Percentiles rank a stretch among this genome's conserved stretches.
Evolutionary conservation across 2,329 filamentous ascomycete species (phyloP).

Genomic region (Colletotrichum falcatum): DNA sequence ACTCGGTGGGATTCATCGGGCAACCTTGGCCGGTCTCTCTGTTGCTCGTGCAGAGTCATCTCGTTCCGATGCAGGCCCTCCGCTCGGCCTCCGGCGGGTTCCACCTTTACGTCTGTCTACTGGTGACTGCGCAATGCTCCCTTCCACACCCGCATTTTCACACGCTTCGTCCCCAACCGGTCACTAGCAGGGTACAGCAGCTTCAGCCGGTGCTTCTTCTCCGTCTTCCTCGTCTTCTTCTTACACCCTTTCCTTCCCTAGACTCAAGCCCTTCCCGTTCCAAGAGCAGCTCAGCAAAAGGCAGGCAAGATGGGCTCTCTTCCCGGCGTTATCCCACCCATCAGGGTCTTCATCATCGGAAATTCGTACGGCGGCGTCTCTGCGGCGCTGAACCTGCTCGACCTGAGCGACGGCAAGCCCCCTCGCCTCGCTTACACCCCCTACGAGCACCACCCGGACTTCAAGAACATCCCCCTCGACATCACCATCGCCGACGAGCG

Average conservation of each 20-base stretch:
- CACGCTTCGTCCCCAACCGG: slow-evolving; percentile 13
- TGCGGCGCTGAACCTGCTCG: slow-evolving; percentile 74
- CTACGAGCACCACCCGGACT: slow-evolving; percentile 55
- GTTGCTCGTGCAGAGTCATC: slow-evolving; percentile 15
- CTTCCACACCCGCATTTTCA: slow-evolving; percentile 25
- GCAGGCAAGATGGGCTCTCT: slow-evolving; percentile 41
- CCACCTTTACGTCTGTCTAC: slow-evolving; percentile 35
- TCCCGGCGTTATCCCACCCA: slow-evolving; percentile 48
- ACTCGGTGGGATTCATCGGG: slow-evolving; percentile 24
- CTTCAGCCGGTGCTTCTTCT: slow-evolving; percentile 7
- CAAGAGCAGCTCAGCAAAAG: background rate
- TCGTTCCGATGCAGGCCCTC: slow-evolving; percentile 35
- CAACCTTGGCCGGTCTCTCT: slow-evolving; percentile 27
- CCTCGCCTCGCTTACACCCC: slow-evolving; percentile 58
- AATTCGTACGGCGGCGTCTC: slow-evolving; percentile 80
- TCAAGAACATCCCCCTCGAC: slow-evolving; percentile 67
- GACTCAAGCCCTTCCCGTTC: background rate
- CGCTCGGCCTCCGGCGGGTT: slow-evolving; percentile 36
- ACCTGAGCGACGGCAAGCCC: slow-evolving; percentile 69
- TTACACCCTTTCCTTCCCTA: background rate
- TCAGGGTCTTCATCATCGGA: slow-evolving; percentile 75
- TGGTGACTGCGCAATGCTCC: slow-evolving; percentile 23
- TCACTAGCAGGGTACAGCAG: slow-evolving; percentile 16
- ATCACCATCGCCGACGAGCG: slow-evolving; percentile 82
- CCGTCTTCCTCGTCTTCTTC: background rate